Percentiles rank a stretch among this genome's conserved stretches.
Evolutionary conservation across 2,329 filamentous ascomycete species (phyloP).

Genomic region (Alternaria burnsii): DNA sequence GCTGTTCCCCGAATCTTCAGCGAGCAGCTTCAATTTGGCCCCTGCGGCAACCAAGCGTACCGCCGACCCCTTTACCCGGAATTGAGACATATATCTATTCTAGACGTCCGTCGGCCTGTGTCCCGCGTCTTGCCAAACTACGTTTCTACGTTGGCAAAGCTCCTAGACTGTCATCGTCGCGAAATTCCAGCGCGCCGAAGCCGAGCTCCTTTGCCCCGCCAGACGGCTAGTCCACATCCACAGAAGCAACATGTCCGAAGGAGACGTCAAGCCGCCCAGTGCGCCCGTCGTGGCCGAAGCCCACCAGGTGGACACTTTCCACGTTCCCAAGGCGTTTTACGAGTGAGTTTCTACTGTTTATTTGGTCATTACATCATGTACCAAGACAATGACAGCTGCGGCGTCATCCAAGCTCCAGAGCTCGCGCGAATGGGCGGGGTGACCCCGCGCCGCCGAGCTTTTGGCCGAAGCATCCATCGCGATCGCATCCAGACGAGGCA

Average conservation of each 20-base stretch:
- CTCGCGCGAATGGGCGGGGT: conserved; percentile 41
- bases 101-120: conserved; percentile 13
- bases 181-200: conserved; percentile 19
- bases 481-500: conserved; percentile 3
- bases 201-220: conserved; percentile 14
- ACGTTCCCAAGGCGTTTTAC: conserved; percentile 62
- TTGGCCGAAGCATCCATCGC: conserved; percentile 9
- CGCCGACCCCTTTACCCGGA: conserved; percentile 50
- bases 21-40: conserved; percentile 32
- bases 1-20: conserved; percentile 39
- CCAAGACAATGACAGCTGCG: conserved; percentile 22
- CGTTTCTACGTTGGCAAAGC: conserved; percentile 3
- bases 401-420: conserved; percentile 19
- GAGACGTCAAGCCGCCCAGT: conserved; percentile 48
- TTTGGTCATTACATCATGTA: conserved; percentile 32
- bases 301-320: conserved; percentile 77
- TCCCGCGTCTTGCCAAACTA: conserved; percentile 14
- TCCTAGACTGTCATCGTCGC: conserved; percentile 8
- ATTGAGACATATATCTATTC: conserved; percentile 38
- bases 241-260: conserved; percentile 55
- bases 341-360: conserved; percentile 45
- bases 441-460: conserved; percentile 39
- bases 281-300: conserved; percentile 72
- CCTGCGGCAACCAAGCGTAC: conserved; percentile 40
- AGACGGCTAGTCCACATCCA: conserved; percentile 11